A percentile compares a stretch with the other conserved stretches of the same genome.
phyloP scores from a whole-genome alignment of 768 basidiomycete genomes.

The Termitomyces sp. region DNA sequence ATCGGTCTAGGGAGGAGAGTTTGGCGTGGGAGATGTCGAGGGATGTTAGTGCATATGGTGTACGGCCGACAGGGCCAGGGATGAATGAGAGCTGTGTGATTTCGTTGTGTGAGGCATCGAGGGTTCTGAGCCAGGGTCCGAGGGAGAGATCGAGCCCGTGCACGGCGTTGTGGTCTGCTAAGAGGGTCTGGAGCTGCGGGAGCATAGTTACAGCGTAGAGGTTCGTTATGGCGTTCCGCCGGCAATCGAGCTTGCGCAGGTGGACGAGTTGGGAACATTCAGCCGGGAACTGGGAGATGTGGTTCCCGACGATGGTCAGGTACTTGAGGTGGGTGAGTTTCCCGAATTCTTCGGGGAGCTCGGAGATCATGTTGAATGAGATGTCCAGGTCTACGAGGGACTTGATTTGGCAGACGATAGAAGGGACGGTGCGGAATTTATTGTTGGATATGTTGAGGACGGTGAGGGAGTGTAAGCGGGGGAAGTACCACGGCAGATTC shows the following conservation, averaged over 20 bases:
- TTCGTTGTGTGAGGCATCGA: slow-evolving; percentile 87
- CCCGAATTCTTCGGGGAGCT: slow-evolving; percentile 80
- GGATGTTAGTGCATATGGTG: slow-evolving; percentile 61
- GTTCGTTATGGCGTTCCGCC: slow-evolving; percentile 82
- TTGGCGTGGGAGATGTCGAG: slow-evolving; percentile 89
- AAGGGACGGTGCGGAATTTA: slow-evolving; percentile 77
- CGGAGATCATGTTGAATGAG: slow-evolving; percentile 88
- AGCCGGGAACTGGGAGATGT: slow-evolving; percentile 68
- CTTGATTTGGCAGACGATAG: slow-evolving; percentile 69
- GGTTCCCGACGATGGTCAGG: slow-evolving; percentile 85
- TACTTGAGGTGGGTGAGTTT: slow-evolving; percentile 64
- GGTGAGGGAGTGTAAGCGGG: slow-evolving; percentile 65
- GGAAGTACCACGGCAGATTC: slow-evolving; percentile 83
- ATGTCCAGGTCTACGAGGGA: slow-evolving; percentile 85
- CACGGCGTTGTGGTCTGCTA: slow-evolving; percentile 81
- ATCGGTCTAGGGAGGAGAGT: slow-evolving; percentile 78
- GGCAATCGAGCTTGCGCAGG: slow-evolving; percentile 75
- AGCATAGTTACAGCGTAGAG: slow-evolving; percentile 66
- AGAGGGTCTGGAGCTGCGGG: slow-evolving; percentile 63
- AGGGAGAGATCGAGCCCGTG: slow-evolving; percentile 78
- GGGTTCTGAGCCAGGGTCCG: slow-evolving; percentile 58
- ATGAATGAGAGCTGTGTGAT: slow-evolving; percentile 74
- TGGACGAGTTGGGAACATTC: slow-evolving; percentile 54
- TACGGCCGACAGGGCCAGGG: slow-evolving; percentile 42
- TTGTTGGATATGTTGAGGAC: slow-evolving; percentile 95